Evolutionary conservation across 176 grass and related monocot genomes (phyloP), one percentile per base, ranked within the genome.

Genomic region (Eleusine indica): DNA sequence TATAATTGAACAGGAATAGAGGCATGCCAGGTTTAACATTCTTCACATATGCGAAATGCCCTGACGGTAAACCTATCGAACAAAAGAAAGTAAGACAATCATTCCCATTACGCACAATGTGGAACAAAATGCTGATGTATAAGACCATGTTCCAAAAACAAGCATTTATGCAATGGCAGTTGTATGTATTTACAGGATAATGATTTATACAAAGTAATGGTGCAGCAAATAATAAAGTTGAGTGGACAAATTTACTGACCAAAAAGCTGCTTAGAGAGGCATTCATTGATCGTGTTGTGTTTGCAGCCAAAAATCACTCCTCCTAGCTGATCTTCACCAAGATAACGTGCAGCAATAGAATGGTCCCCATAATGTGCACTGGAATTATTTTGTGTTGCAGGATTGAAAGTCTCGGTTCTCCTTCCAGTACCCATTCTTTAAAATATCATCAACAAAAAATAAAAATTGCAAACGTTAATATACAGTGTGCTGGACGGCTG

Each of bases 1-100:
- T 87, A 82, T 93, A 98, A 76, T 88, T 95, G 80, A 98, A 98
- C 46, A 98, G 89, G 87, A 98, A 95, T 38, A 95, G 74, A 70
- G 91, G 96, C 82, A 98, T 44, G 48, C 93, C 92, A 43, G 82
- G 85, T 63, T 91, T 84, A 68, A 98, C 91, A 83, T 93, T 93
- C 87, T 79, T 91, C 84, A 98, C 93, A 79, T 95, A 98, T 35
- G 82, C 74, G 44, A 83, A 71, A 71, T 98, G 92, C 42, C 15
- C 13, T 61, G 52, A 68, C 32, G 93, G 92, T 85, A 98, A 83
- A 47, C 96, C 92, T 98, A 89, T 79, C 39, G 88, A 90, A 79
- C 85, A 84, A 78, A 91, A 60, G 72, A 73, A 30, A 82, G 49
- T 2, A 49, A 84, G 66, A 5, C 19, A 35, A 75, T n/a, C 52